phyloP scores from a whole-genome alignment of 257 asterid genomes.

The Solanum commersonii region DNA sequence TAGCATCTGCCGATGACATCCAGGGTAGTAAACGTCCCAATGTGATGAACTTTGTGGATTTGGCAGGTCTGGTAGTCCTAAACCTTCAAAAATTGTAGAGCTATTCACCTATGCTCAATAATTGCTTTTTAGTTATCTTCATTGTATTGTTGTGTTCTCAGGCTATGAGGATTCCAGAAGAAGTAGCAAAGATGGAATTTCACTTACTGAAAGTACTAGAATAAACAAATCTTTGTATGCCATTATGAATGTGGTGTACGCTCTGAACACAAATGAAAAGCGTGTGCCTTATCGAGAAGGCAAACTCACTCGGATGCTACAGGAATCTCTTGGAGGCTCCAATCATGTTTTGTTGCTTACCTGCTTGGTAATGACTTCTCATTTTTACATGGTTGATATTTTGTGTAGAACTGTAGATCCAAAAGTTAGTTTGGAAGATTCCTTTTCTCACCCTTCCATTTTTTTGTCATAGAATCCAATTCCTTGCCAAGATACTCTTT shows the following conservation, averaged over 20 bases:
- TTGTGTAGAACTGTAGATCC: not conserved
- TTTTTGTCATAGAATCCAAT: slow-evolving; percentile 42
- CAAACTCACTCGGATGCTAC: slow-evolving; percentile 65
- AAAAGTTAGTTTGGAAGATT: not conserved
- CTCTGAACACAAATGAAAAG: slow-evolving; percentile 47
- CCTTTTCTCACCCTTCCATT: not conserved
- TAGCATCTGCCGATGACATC: slow-evolving; percentile 30
- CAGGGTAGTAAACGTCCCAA: slow-evolving; percentile 22
- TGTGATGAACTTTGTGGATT: slow-evolving; percentile 77
- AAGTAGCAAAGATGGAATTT: slow-evolving; percentile 39
- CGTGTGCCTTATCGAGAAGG: slow-evolving; percentile 79
- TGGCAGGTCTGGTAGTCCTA: slow-evolving; percentile 51
- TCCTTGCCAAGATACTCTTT: slow-evolving; percentile 66
- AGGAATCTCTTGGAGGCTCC: slow-evolving; percentile 68
- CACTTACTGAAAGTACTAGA: slow-evolving; percentile 39
- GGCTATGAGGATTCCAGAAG: slow-evolving; percentile 78
- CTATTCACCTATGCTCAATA: not conserved
- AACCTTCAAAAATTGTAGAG: not conserved
- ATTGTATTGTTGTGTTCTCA: slow-evolving; percentile 10
- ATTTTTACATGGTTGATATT: not conserved
- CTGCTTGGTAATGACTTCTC: slow-evolving; percentile 54
- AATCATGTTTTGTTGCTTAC: slow-evolving; percentile 53
- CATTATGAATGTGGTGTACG: slow-evolving; percentile 54
- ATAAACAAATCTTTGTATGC: slow-evolving; percentile 53
- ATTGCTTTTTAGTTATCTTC: not conserved